A percentile compares a stretch with the other conserved stretches of the same genome.
Evolutionary conservation across 1,139 yeast species (phyloP).

Genomic region (Pichia kudriavzevii): DNA sequence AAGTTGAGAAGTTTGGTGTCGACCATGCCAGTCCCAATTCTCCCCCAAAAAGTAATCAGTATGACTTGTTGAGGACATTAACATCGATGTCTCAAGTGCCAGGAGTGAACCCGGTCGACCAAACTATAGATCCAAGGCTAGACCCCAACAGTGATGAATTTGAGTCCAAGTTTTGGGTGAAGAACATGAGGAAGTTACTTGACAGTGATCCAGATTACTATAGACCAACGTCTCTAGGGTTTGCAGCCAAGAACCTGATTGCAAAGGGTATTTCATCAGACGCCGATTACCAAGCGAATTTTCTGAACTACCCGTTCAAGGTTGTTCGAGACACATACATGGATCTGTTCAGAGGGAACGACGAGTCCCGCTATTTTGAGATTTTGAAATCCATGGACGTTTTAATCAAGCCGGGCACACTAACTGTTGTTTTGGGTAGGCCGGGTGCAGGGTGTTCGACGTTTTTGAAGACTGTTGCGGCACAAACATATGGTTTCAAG

Average conservation of each 20-base stretch:
- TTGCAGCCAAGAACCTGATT: constrained; percentile 59
- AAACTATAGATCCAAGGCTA: constrained; percentile 34
- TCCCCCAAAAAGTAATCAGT: constrained; percentile 1
- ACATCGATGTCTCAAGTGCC: constrained; percentile 48
- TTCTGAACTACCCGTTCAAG: constrained; percentile 39
- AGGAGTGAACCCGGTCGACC: constrained; percentile 35
- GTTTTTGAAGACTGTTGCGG: constrained; percentile 59
- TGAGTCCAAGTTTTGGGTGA: constrained; percentile 64
- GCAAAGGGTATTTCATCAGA: constrained; percentile 75
- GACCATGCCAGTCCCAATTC: not conserved
- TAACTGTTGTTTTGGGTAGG: constrained; percentile 72
- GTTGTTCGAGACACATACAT: constrained; percentile 15
- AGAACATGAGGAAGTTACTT: constrained; percentile 52
- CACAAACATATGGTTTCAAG: constrained; percentile 66
- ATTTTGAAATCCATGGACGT: constrained; percentile 67
- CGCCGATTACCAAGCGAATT: constrained; percentile 74
- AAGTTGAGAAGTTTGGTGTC: constrained; percentile 4
- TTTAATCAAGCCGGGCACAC: constrained; percentile 60
- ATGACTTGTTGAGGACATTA: constrained; percentile 30
- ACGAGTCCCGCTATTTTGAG: constrained; percentile 35
- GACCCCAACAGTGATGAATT: constrained; percentile 56
- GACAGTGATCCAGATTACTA: constrained; percentile 56
- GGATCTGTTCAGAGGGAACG: constrained; percentile 12
- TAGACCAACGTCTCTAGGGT: constrained; percentile 58
- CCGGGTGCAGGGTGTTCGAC: constrained; percentile 89